Evolutionary conservation across 495 filamentous ascomycete genomes (phyloP).

Genomic region (Sphaerosporella brunnea): DNA sequence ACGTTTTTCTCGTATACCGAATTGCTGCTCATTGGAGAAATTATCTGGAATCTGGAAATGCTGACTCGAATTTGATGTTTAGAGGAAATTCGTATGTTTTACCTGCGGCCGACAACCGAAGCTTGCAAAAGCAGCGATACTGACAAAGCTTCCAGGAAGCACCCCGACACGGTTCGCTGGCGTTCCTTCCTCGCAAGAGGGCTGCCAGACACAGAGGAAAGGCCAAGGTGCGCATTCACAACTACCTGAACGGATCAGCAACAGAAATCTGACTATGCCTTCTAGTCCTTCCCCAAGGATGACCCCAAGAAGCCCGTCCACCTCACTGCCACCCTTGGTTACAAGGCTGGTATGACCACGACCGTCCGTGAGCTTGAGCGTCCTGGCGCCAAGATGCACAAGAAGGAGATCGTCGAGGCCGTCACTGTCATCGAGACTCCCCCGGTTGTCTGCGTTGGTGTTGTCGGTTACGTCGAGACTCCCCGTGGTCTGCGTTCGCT

Average conservation of each 20-base stretch:
- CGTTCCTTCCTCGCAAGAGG: constrained; percentile 93
- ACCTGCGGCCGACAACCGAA: background rate
- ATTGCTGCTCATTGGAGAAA: background rate
- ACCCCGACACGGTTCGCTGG: constrained; percentile 94
- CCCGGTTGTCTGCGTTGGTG: constrained; percentile 96
- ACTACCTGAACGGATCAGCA: too few relatives aligned
- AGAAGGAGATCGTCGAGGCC: constrained; percentile 99
- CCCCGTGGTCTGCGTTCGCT: constrained; percentile 98
- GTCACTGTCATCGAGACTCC: constrained; percentile 98
- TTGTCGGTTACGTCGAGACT: constrained; percentile 99
- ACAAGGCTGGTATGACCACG: constrained; percentile 99
- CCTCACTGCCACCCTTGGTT: constrained; percentile 94
- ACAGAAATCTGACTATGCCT: constrained; percentile 15
- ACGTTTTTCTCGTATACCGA: constrained; percentile 7
- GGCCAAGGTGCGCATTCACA: constrained; percentile 79
- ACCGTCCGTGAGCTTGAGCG: constrained; percentile 99
- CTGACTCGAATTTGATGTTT: constrained; percentile 12
- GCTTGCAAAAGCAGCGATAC: background rate
- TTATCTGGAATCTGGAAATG: background rate
- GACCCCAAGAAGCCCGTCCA: constrained; percentile 98
- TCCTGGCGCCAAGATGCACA: constrained; percentile 98
- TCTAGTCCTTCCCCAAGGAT: constrained; percentile 82
- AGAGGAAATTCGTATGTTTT: constrained; percentile 26
- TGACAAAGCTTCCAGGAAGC: constrained; percentile 36
- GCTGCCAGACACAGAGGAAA: constrained; percentile 90